Base-by-base conservation (phyloP, 177 flowering plant genomes). In the Vitis hybrid region DNA sequence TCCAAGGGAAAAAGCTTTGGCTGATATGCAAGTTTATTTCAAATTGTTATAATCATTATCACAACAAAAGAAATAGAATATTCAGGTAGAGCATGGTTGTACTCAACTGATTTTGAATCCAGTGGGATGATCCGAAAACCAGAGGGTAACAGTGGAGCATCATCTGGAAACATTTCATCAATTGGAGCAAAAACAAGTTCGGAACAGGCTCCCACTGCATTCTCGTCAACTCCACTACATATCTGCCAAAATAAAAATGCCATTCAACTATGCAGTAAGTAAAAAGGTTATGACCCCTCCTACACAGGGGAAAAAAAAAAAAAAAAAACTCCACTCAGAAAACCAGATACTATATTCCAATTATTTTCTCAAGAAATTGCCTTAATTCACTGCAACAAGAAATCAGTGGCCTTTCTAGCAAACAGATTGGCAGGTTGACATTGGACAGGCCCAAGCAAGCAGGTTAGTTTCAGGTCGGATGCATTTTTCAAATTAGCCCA, bases 101-200 rank as follows among this genome's bases (percentile, higher is more conserved):
- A 84, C 86, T 86, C 80, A 84, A 93, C 98, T 81, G 91, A 60
- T 91, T 89, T 89, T 30, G 93, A 72, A 73, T 91, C 97, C 71
- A 94, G 58, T 1, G 97, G 97, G 59, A 94, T 92, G 51, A 94
- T 73, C 45, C 98, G 95, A 70, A 94, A 94, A 32, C 98, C 98
- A 72, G 97, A 94, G 0, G 98, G 97, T 11, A 94, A 69, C 39
- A 94, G 75, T 17, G 89, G 91, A 66, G 89, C 94, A 80, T 94
- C 98, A 79, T 92, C 98, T 1, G 95, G 96, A 72, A 94, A 91
- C 88, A 86, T 85, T 75, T 94, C 98, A 81, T 94, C 95, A 60
- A 92, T 94, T 69, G 98, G 97, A 61, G 98, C 95, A 82, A 91
- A 94, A 56, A 94, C 83, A 65, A 94, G 93, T 72, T 94, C 97